Percentiles rank a stretch among this genome's conserved stretches.
Conservation (phyloP, 441 rosid species). For the Brassica balearica region DNA sequence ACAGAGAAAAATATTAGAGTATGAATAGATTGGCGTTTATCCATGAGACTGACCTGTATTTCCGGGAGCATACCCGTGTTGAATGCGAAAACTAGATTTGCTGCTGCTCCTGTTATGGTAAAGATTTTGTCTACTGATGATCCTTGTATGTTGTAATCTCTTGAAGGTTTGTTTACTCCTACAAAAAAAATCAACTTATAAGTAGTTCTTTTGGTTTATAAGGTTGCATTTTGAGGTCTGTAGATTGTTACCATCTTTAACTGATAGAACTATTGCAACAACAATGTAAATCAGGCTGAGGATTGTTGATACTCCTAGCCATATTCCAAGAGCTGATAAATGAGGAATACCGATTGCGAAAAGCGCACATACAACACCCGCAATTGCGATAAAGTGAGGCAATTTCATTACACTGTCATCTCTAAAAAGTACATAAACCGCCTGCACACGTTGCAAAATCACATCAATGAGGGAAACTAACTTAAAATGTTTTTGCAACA, state of each 20-base stretch:
- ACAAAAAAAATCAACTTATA: background rate
- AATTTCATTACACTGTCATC: constrained; percentile 76
- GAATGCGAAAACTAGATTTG: constrained; percentile 85
- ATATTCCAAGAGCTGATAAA: constrained; percentile 82
- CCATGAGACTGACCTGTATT: constrained; percentile 68
- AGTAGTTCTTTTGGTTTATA: background rate
- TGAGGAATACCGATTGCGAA: constrained; percentile 87
- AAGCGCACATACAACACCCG: constrained; percentile 76
- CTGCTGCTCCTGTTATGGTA: constrained; percentile 75
- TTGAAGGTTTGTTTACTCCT: constrained; percentile 57
- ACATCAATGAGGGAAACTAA: background rate
- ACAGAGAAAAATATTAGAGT: background rate
- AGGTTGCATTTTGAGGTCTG: background rate
- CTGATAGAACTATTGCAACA: constrained; percentile 62
- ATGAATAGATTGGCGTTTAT: background rate
- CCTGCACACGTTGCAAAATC: constrained; percentile 56
- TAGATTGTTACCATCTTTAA: constrained; percentile 64
- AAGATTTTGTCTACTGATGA: constrained; percentile 59
- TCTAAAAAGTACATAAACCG: constrained; percentile 70
- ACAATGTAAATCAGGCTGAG: constrained; percentile 70
- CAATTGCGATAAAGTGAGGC: constrained; percentile 78
- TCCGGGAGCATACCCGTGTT: constrained; percentile 98
- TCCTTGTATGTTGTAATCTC: constrained; percentile 79
- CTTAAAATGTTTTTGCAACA: background rate
- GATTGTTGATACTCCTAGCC: constrained; percentile 89